These are phyloP conservation scores for Exophiala sp. DNA, from an alignment of 2,329 filamentous ascomycete genomes.

Conservation along the genomic window DNA sequence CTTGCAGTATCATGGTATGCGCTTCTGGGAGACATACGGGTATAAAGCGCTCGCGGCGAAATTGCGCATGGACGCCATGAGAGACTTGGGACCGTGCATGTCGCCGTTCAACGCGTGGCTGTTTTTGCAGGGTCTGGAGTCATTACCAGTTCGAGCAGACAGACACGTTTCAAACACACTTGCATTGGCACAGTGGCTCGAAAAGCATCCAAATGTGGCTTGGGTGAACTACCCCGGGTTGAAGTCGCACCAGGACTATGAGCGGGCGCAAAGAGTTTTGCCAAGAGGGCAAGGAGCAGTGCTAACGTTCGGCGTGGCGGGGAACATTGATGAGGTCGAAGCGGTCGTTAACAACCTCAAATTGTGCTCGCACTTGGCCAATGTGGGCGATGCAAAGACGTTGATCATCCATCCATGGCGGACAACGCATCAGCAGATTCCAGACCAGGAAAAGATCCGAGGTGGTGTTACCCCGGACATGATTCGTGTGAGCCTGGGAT, in stretches of 20 bases:
- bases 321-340: slow-evolving; percentile 72
- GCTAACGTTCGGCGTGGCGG: slow-evolving; percentile 91
- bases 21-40: slow-evolving; percentile 92
- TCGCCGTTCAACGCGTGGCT: slow-evolving; percentile 93
- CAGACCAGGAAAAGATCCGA: slow-evolving; percentile 67
- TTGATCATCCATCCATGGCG: slow-evolving; percentile 85
- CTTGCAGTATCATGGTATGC: slow-evolving; percentile 72
- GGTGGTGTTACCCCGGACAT: slow-evolving; percentile 78
- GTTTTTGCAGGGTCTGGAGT: slow-evolving; percentile 82
- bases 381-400: slow-evolving; percentile 88
- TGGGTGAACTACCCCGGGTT: slow-evolving; percentile 96
- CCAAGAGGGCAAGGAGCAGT: slow-evolving; percentile 82
- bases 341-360: slow-evolving; percentile 92
- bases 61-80: slow-evolving; percentile 81
- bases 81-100: slow-evolving; percentile 76
- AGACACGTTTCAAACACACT: slow-evolving; percentile 81
- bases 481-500: slow-evolving; percentile 86
- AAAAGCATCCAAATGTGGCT: slow-evolving; percentile 74
- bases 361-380: slow-evolving; percentile 93
- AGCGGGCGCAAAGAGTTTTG: slow-evolving; percentile 80
- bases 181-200: slow-evolving; percentile 76
- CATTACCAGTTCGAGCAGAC: slow-evolving; percentile 78
- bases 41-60: slow-evolving; percentile 77
- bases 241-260: slow-evolving; percentile 73
- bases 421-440: slow-evolving; percentile 84